These are phyloP conservation scores for Phytopythium oedochilum DNA, from an alignment of 352 stramenopile species.

Conservation along the genomic window DNA sequence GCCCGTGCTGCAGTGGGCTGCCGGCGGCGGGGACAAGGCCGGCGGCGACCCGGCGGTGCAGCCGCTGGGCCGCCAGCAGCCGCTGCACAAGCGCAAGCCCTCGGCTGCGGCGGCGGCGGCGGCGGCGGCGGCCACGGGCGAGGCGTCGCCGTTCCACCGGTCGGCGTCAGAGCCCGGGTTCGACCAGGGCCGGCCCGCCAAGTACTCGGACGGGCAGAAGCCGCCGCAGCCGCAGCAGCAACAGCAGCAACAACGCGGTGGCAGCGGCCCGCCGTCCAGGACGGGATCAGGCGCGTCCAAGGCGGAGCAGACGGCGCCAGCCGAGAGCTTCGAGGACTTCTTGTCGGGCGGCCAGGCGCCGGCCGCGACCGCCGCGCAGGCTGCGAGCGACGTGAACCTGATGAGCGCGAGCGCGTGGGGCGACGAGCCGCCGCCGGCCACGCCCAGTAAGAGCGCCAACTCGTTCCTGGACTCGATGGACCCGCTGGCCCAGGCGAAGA, in stretches of 20 bases:
- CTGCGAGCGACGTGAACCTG: conserved; percentile 51
- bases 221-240: not conserved
- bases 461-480: conserved; percentile 71
- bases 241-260: conserved; percentile 2
- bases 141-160: conserved; percentile 27
- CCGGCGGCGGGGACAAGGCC: conserved; percentile 10
- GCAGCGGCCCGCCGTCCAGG: conserved; percentile 23
- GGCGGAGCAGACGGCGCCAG: conserved; percentile 13
- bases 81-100: conserved; percentile 9
- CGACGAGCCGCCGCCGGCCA: conserved; percentile 18
- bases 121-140: conserved; percentile 12
- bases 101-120: conserved; percentile 13
- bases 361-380: conserved; percentile 3
- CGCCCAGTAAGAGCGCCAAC: conserved; percentile 19
- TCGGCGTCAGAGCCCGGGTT: conserved; percentile 38
- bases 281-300: conserved; percentile 24
- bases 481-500: conserved; percentile 36
- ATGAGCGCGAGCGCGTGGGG: conserved; percentile 64
- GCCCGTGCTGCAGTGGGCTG: conserved; percentile 61
- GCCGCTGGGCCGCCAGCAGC: conserved; percentile 15
- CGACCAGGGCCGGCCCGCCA: conserved; percentile 46
- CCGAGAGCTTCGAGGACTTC: conserved; percentile 70
- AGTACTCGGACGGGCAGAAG: conserved; percentile 54
- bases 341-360: conserved; percentile 46
- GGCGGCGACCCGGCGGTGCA: conserved; percentile 7